phyloP scores from a whole-genome alignment of 2,329 filamentous ascomycete species.

The Blastomyces emzantsi region DNA sequence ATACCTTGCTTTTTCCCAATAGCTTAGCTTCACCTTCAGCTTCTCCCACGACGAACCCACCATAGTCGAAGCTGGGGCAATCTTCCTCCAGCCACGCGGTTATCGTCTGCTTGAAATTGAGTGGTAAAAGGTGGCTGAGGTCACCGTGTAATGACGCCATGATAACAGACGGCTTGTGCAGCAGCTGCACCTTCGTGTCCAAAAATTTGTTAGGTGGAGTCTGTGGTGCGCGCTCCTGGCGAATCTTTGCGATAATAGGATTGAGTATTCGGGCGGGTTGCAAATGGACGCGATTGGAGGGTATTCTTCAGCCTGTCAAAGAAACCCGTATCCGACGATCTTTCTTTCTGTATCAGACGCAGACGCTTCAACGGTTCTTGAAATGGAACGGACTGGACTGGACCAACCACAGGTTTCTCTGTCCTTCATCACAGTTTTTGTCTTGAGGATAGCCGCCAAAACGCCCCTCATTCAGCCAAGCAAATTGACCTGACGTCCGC shows the following conservation, averaged over 20 bases:
- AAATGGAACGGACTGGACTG: too few species aligned
- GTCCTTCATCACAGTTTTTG: too few species aligned
- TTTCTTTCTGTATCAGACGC: too few species aligned
- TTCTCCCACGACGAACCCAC: slow-evolving; percentile 84
- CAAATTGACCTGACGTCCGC: neutral
- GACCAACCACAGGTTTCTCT: neutral
- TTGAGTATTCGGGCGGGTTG: neutral
- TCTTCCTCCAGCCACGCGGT: slow-evolving; percentile 89
- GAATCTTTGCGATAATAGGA: neutral
- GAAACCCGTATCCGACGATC: neutral
- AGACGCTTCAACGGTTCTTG: neutral
- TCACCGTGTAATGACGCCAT: slow-evolving; percentile 52
- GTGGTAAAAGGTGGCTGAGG: slow-evolving; percentile 66
- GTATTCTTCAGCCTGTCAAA: neutral
- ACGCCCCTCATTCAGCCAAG: too few species aligned
- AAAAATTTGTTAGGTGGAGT: neutral
- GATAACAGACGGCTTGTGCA: slow-evolving; percentile 14
- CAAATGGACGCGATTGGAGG: neutral
- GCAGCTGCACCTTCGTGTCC: neutral
- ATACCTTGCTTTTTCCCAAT: slow-evolving; percentile 49
- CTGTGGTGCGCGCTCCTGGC: neutral
- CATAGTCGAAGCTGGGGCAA: slow-evolving; percentile 93
- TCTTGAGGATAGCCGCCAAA: neutral
- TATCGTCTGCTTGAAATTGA: slow-evolving; percentile 73
- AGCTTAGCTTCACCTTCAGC: slow-evolving; percentile 38